Conservation (phyloP, 306 rosid genomes). For the Cercis canadensis region DNA sequence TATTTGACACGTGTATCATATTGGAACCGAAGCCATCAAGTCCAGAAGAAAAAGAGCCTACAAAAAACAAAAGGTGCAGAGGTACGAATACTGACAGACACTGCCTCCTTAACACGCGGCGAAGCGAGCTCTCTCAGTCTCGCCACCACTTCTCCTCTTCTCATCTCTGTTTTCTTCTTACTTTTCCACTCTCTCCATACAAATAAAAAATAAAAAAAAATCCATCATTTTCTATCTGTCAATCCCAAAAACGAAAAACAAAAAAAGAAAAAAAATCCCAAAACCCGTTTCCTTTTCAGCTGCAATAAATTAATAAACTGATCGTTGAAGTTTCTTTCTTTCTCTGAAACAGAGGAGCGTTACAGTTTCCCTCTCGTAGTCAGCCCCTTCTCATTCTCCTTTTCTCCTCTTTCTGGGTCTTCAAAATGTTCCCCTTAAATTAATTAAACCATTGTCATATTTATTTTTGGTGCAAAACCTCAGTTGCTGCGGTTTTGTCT, state of each 20-base stretch:
- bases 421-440: slow-evolving; percentile 14
- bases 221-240: not conserved
- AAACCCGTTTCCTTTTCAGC: slow-evolving; percentile 12
- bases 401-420: not conserved
- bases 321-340: not conserved
- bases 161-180: no score
- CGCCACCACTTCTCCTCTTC: slow-evolving; percentile 42
- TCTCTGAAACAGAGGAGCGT: not conserved
- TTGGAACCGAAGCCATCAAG: not conserved
- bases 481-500: slow-evolving; percentile 20
- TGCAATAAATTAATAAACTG: slow-evolving; percentile 31
- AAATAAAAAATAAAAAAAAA: no score
- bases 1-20: slow-evolving; percentile 3
- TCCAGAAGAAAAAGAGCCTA: no score
- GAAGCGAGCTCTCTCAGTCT: slow-evolving; percentile 40
- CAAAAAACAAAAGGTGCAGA: not conserved
- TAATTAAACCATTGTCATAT: slow-evolving; percentile 9
- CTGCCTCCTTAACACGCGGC: slow-evolving; percentile 66
- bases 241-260: not conserved
- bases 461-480: not conserved
- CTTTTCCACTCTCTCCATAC: not conserved
- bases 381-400: not conserved
- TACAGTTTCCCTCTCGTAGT: slow-evolving; percentile 1
- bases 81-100: slow-evolving; percentile 29
- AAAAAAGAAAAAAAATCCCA: not conserved